Conservation (phyloP, 176 grass and related monocot genomes). For the Echinochloa phyllopogon region DNA sequence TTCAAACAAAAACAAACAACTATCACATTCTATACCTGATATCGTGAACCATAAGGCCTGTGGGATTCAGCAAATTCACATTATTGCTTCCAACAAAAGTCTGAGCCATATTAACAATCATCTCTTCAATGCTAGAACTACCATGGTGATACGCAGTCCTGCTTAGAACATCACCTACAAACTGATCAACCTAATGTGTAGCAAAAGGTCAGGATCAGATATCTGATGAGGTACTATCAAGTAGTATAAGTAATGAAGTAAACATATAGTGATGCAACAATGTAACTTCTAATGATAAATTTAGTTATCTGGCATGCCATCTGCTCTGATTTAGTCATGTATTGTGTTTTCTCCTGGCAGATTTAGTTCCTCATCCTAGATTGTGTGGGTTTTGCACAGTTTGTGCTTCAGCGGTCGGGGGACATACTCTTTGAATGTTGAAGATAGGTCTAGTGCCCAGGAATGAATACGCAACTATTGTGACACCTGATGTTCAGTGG, state of each 20-base stretch:
- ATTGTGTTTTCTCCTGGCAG: background rate
- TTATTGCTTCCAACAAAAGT: background rate
- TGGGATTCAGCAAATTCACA: background rate
- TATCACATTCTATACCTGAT: background rate
- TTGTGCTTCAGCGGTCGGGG: background rate
- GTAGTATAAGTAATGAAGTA: background rate
- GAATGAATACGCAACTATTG: background rate
- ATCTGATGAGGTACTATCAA: background rate
- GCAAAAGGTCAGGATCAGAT: background rate
- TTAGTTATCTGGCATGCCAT: background rate
- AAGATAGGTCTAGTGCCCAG: background rate
- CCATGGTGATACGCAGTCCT: background rate
- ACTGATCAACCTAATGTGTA: conserved; percentile 1
- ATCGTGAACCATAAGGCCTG: background rate
- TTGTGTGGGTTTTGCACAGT: background rate
- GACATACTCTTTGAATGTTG: conserved; percentile 1
- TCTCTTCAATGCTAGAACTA: background rate
- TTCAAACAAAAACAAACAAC: background rate
- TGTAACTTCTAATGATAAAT: background rate
- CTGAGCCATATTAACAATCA: background rate
- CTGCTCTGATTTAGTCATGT: background rate
- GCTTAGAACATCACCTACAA: background rate
- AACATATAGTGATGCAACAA: background rate
- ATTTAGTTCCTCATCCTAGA: conserved; percentile 6
- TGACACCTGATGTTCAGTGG: background rate